Percentiles rank a stretch among this genome's conserved stretches.
Evolutionary conservation across 345 rosid species (phyloP).

Genomic region (Arabis alpina): DNA sequence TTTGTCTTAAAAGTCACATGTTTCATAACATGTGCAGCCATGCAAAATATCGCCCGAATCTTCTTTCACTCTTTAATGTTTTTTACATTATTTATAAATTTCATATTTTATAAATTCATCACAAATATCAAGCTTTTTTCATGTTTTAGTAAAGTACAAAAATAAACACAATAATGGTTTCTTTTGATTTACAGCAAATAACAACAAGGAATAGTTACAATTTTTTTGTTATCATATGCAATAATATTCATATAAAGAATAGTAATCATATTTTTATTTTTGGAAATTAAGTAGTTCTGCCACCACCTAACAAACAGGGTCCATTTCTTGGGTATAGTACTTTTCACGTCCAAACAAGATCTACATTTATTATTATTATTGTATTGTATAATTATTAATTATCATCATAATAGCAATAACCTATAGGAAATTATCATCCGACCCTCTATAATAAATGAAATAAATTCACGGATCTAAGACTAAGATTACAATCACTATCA

Average conservation of each 20-base stretch:
- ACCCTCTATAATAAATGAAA: constrained; percentile 24
- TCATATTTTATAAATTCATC: neutral
- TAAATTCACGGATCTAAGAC: constrained; percentile 41
- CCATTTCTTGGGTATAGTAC: constrained; percentile 41
- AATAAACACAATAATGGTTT: neutral
- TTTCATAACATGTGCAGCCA: constrained; percentile 44
- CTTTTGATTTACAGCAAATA: constrained; percentile 24
- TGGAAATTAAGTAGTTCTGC: constrained; percentile 36
- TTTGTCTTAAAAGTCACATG: constrained; percentile 44
- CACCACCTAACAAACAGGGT: constrained; percentile 46
- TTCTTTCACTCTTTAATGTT: constrained; percentile 40
- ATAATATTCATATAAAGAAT: constrained; percentile 17
- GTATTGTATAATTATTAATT: constrained; percentile 22
- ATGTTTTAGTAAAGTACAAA: constrained; percentile 13
- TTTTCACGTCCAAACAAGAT: constrained; percentile 45
- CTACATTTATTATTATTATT: constrained; percentile 33
- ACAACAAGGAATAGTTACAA: constrained; percentile 30
- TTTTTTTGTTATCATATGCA: constrained; percentile 34
- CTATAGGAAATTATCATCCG: constrained; percentile 1
- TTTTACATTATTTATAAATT: constrained; percentile 2
- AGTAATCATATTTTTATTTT: neutral
- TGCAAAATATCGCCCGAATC: constrained; percentile 44
- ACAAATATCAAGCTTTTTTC: neutral
- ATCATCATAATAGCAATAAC: constrained; percentile 15
- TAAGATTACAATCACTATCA: constrained; percentile 25